These are phyloP conservation scores for Aspergillus intermedius DNA, from an alignment of 2,329 filamentous ascomycete genomes.

Conservation along the genomic window DNA sequence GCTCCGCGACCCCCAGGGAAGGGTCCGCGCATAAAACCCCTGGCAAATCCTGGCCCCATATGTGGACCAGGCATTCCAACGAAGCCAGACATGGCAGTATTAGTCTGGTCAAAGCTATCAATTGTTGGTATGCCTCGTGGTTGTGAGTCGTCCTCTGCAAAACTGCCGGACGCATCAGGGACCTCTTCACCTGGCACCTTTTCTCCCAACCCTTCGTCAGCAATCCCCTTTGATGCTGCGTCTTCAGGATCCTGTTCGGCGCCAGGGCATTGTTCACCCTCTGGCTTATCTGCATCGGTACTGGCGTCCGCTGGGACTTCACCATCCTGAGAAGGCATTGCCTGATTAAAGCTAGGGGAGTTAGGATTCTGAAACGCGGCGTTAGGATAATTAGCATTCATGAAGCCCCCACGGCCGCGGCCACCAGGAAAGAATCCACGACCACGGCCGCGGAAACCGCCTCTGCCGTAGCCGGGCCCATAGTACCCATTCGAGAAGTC, in stretches of 20 bases:
- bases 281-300: slow-evolving; percentile 20
- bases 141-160: slow-evolving; percentile 14
- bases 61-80: slow-evolving; percentile 17
- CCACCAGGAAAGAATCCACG: slow-evolving; percentile 51
- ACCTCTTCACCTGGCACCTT: slow-evolving; percentile 5
- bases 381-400: slow-evolving; percentile 30
- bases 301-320: slow-evolving; percentile 6
- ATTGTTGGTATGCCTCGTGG: slow-evolving; percentile 26
- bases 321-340: slow-evolving; percentile 8
- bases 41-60: slow-evolving; percentile 30
- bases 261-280: slow-evolving; percentile 29
- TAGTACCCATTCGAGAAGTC: slow-evolving; percentile 71
- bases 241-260: slow-evolving; percentile 26
- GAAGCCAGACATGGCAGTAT: slow-evolving; percentile 18
- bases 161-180: slow-evolving; percentile 6
- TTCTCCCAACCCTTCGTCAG: slow-evolving; percentile 10
- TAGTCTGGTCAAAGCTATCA: slow-evolving; percentile 24
- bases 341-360: slow-evolving; percentile 22
- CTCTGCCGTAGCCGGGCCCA: slow-evolving; percentile 62
- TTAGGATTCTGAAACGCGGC: slow-evolving; percentile 27
- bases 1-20: slow-evolving; percentile 33
- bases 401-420: slow-evolving; percentile 31
- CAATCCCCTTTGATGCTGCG: slow-evolving; percentile 6
- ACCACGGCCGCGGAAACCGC: slow-evolving; percentile 54
- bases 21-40: slow-evolving; percentile 43